Percentiles rank a stretch among this genome's conserved stretches.
phyloP scores from a whole-genome alignment of 2,329 filamentous ascomycete genomes.

The Aspergillus novoparasiticus region DNA sequence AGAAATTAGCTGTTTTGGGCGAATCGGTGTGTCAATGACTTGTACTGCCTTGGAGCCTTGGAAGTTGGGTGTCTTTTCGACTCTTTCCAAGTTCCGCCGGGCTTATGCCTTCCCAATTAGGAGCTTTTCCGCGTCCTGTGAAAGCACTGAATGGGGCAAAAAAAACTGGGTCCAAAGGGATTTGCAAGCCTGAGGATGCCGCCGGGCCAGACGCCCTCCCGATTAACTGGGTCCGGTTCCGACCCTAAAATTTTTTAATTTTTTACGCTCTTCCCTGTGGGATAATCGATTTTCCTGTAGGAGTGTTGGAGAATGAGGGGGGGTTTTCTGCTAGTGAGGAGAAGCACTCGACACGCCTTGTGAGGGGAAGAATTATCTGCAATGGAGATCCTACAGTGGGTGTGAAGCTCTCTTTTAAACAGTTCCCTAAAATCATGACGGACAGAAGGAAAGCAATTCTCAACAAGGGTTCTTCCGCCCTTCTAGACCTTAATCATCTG shows the following conservation, averaged over 20 bases:
- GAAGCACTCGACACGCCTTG: constrained; percentile 6
- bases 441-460: background rate
- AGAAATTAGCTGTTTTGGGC: constrained; percentile 37
- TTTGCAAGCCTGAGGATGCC: constrained; percentile 6
- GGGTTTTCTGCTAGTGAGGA: constrained; percentile 15
- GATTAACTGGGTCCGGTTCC: background rate
- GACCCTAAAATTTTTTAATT: background rate
- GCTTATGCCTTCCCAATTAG: constrained; percentile 12
- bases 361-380: constrained; percentile 18
- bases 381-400: background rate
- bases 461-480: background rate
- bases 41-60: constrained; percentile 3
- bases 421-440: background rate
- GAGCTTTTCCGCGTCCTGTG: background rate
- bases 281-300: background rate
- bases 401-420: background rate
- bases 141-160: background rate
- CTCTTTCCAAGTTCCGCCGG: no score
- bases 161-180: constrained; percentile 1
- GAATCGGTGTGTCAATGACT: constrained; percentile 35
- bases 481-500: background rate
- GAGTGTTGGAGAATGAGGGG: constrained; percentile 11
- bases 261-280: background rate
- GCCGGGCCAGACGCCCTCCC: background rate
- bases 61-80: background rate